Percentiles rank a stretch among this genome's conserved stretches.
phyloP scores from a whole-genome alignment of 2,329 filamentous ascomycete species.

The Fusarium torulosum region DNA sequence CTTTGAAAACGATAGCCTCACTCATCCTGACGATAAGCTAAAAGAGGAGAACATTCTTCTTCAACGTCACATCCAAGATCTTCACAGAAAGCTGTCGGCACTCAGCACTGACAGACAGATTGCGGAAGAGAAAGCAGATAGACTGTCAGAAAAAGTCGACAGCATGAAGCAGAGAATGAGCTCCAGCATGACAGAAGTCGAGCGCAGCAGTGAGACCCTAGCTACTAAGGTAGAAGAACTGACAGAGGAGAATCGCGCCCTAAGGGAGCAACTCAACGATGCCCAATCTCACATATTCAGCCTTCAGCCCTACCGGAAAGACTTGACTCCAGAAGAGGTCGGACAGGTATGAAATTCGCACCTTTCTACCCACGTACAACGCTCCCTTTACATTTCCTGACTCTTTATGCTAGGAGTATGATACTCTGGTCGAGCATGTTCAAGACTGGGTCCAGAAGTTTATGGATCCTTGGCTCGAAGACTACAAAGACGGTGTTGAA shows the following conservation, averaged over 20 bases:
- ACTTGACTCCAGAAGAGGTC: constrained; percentile 55
- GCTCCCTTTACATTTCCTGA: constrained; percentile 25
- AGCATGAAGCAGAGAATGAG: constrained; percentile 46
- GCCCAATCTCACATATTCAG: constrained; percentile 57
- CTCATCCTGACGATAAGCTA: constrained; percentile 20
- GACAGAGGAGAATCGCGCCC: constrained; percentile 45
- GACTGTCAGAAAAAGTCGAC: constrained; percentile 42
- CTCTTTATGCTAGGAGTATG: constrained; percentile 50
- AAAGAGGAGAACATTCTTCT: constrained; percentile 35
- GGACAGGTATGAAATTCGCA: constrained; percentile 48
- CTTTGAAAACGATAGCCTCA: constrained; percentile 31
- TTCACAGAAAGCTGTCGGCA: constrained; percentile 34
- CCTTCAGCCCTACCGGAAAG: constrained; percentile 56
- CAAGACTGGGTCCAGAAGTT: constrained; percentile 55
- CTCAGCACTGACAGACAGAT: constrained; percentile 48
- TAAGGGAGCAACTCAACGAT: constrained; percentile 52
- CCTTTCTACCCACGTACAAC: not conserved
- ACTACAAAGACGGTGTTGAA: constrained; percentile 45
- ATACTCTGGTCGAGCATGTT: constrained; percentile 51
- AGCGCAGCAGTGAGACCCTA: constrained; percentile 43
- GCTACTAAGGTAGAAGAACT: constrained; percentile 41
- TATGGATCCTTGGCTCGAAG: constrained; percentile 50
- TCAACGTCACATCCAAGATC: constrained; percentile 39
- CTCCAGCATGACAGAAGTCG: constrained; percentile 41
- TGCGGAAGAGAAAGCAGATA: constrained; percentile 49